Evolutionary conservation across 306 rosid genomes (phyloP).

Genomic region (Phaseolus lunatus): DNA sequence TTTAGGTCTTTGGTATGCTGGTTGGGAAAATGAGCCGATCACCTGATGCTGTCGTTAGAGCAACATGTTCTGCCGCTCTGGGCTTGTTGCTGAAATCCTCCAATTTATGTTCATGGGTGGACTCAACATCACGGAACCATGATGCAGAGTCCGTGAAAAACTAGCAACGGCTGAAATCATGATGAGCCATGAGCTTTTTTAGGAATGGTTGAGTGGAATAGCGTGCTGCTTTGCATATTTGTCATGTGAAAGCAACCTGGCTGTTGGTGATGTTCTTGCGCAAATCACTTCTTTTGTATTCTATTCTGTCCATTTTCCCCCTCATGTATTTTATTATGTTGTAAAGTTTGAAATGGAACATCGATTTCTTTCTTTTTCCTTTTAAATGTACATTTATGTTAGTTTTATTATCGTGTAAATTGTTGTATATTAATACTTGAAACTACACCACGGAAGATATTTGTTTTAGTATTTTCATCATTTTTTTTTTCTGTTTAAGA

Average conservation of each 20-base stretch:
- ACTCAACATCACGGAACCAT: conserved; percentile 52
- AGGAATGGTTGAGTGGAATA: background rate
- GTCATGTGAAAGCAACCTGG: conserved; percentile 26
- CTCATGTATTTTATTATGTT: background rate
- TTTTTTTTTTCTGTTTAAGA: background rate
- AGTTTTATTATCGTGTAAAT: conserved; percentile 9
- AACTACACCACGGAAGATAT: background rate
- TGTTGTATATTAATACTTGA: conserved; percentile 36
- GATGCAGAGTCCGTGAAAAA: conserved; percentile 44
- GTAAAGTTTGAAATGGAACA: conserved; percentile 29
- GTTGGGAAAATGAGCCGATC: conserved; percentile 85
- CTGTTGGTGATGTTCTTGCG: conserved; percentile 20
- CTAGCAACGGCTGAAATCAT: conserved; percentile 23
- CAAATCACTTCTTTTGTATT: conserved; percentile 32
- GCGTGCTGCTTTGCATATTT: conserved; percentile 6
- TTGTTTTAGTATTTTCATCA: background rate
- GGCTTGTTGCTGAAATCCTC: conserved; percentile 85
- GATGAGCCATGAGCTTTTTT: conserved; percentile 14
- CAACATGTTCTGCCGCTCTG: conserved; percentile 82
- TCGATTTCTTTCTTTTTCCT: background rate
- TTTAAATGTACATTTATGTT: conserved; percentile 33
- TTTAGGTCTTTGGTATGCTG: conserved; percentile 78
- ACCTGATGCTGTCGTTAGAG: conserved; percentile 83
- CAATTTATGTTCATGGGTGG: conserved; percentile 66
- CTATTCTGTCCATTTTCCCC: background rate